A percentile compares a stretch with the other conserved stretches of the same genome.
phyloP scores from a whole-genome alignment of 2,329 filamentous ascomycete species.

The Arachnopeziza araneosa region DNA sequence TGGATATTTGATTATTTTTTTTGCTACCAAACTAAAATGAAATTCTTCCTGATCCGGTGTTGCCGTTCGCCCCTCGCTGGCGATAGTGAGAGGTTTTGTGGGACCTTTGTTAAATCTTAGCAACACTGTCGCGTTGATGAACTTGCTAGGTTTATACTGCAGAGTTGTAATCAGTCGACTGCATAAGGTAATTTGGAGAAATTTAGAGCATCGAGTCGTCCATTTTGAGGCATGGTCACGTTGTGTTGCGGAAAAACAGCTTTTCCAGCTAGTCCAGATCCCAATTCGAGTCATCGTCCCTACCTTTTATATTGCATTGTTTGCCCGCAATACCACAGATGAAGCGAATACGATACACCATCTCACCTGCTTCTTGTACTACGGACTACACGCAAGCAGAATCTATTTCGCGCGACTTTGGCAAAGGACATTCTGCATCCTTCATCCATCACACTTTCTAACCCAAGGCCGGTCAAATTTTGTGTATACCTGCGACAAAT shows the following conservation, averaged over 20 bases:
- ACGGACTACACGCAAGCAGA: slow-evolving; percentile 13
- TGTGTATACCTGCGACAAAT: slow-evolving; percentile 14
- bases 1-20: no score
- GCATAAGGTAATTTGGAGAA: no score
- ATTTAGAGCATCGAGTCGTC: no score
- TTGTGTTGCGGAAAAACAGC: no score
- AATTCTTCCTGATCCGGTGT: no score
- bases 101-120: slow-evolving; percentile 4
- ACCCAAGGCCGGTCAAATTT: slow-evolving; percentile 11
- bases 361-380: slow-evolving; percentile 12
- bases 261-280: slow-evolving; percentile 9
- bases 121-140: slow-evolving; percentile 4
- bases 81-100: slow-evolving; percentile 5
- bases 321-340: slow-evolving; percentile 11
- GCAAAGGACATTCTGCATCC: slow-evolving; percentile 16
- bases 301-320: slow-evolving; percentile 10
- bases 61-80: neutral
- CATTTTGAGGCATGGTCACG: no score
- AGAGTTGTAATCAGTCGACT: no score
- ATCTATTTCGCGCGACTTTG: slow-evolving; percentile 14
- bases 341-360: slow-evolving; percentile 12
- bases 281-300: slow-evolving; percentile 13
- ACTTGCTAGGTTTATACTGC: no score
- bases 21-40: no score
- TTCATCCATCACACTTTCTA: slow-evolving; percentile 13